Evolutionary conservation across 345 rosid genomes (phyloP).

Genomic region (Toxicodendron radicans): DNA sequence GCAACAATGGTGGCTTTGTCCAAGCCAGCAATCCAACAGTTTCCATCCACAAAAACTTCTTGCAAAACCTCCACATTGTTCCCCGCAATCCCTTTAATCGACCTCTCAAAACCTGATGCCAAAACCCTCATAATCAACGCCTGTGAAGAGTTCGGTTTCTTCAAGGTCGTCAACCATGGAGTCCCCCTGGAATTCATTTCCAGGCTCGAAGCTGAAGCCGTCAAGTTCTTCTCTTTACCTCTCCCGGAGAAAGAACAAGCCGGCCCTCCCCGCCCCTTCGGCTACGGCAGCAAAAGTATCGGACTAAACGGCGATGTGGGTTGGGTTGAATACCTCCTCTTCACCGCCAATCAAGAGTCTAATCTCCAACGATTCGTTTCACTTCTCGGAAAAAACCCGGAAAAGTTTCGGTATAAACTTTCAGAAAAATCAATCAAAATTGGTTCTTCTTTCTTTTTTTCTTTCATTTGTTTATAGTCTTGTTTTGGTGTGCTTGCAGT

Average conservation of each 20-base stretch:
- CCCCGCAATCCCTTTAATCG: conserved; percentile 41
- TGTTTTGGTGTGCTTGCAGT: conserved; percentile 29
- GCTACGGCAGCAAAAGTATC: conserved; percentile 69
- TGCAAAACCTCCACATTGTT: conserved; percentile 16
- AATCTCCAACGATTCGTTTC: conserved; percentile 24
- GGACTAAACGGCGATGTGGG: conserved; percentile 79
- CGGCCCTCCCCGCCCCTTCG: conserved; percentile 79
- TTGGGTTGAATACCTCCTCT: conserved; percentile 73
- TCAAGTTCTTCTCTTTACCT: conserved; percentile 62
- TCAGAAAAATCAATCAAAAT: background rate
- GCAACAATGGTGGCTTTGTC: conserved; percentile 21
- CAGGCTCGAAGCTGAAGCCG: conserved; percentile 52
- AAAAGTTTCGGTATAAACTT: conserved; percentile 45
- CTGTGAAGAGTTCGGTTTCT: conserved; percentile 72
- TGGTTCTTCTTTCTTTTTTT: background rate
- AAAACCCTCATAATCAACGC: conserved; percentile 43
- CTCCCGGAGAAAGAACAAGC: conserved; percentile 54
- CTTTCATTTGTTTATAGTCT: background rate
- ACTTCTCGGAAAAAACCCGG: conserved; percentile 32
- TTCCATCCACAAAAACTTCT: conserved; percentile 1
- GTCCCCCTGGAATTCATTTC: conserved; percentile 51
- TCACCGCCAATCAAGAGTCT: conserved; percentile 43
- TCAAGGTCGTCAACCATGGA: conserved; percentile 81
- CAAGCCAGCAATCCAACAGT: conserved; percentile 29
- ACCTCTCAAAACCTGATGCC: conserved; percentile 41